Evolutionary conservation across 192 early-diverging fungal species (phyloP).

Genomic region (Cetraspora pellucida): DNA sequence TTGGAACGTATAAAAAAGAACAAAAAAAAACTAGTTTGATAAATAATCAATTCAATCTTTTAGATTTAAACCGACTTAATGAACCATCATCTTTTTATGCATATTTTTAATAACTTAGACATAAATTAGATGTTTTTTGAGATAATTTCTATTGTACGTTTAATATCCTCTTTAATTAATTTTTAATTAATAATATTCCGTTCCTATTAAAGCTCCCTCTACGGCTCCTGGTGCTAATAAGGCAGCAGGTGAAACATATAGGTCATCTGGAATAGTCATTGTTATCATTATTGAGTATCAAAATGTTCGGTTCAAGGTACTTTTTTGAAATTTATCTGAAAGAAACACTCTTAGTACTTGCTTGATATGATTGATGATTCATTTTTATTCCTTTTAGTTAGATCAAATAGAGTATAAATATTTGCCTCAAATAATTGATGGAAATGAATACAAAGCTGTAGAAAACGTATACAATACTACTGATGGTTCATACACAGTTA

Average conservation of each 20-base stretch:
- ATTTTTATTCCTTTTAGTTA: slow-evolving; percentile 8
- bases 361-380: too few relatives aligned
- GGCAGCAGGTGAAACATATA: slow-evolving; percentile 36
- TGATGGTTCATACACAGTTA: slow-evolving; percentile 35
- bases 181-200: too few relatives aligned
- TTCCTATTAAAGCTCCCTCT: neutral
- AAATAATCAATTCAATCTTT: too few relatives aligned
- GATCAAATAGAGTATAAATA: slow-evolving; percentile 44
- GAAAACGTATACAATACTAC: slow-evolving; percentile 43
- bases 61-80: too few relatives aligned
- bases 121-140: too few relatives aligned
- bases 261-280: slow-evolving; percentile 45
- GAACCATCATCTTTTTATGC: too few relatives aligned
- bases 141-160: too few relatives aligned
- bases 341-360: neutral
- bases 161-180: too few relatives aligned
- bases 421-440: slow-evolving; percentile 44
- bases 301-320: slow-evolving; percentile 24
- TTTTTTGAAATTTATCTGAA: neutral
- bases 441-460: slow-evolving; percentile 47
- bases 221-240: slow-evolving; percentile 22
- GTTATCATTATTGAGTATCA: slow-evolving; percentile 48
- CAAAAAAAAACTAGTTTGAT: too few relatives aligned
- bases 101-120: too few relatives aligned
- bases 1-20: too few relatives aligned